These are phyloP conservation scores for Cutaneotrichosporon sp. DNA, from an alignment of 1,284 basidiomycete species.

Conservation along the genomic window DNA sequence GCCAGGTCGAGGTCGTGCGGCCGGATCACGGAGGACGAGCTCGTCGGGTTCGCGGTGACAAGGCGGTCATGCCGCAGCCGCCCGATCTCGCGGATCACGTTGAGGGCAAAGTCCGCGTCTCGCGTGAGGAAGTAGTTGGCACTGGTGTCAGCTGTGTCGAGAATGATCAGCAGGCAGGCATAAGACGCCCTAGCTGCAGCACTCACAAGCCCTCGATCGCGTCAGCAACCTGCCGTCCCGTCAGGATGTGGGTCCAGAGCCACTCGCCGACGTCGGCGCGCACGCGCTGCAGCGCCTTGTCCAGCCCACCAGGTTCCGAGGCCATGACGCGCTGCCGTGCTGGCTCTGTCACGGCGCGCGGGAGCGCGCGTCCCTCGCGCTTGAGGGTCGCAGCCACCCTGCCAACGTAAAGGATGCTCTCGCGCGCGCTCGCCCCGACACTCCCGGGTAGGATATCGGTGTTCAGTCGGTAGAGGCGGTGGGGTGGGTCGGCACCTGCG, in stretches of 20 bases:
- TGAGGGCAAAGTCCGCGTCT: conserved; percentile 80
- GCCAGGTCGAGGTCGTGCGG: conserved; percentile 58
- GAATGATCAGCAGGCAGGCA: too few species aligned
- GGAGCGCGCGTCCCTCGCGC: conserved; percentile 72
- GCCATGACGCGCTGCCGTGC: conserved; percentile 66
- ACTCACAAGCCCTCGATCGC: conserved; percentile 70
- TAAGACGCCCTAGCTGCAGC: too few species aligned
- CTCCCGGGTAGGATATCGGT: conserved; percentile 72
- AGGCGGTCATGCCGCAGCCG: conserved; percentile 60
- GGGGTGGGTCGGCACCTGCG: conserved; percentile 56
- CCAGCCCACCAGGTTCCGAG: conserved; percentile 73
- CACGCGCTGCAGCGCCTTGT: conserved; percentile 60
- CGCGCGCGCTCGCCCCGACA: conserved; percentile 67
- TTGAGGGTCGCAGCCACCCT: conserved; percentile 81
- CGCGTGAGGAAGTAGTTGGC: conserved; percentile 83
- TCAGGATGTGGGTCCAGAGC: conserved; percentile 87
- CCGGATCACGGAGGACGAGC: conserved; percentile 66
- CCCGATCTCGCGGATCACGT: conserved; percentile 59
- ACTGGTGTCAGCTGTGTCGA: conserved; percentile 46
- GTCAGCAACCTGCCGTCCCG: conserved; percentile 74
- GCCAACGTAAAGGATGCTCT: conserved; percentile 83
- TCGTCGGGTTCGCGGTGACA: conserved; percentile 64
- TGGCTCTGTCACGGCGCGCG: conserved; percentile 63
- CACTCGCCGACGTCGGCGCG: conserved; percentile 58
- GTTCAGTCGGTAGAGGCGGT: conserved; percentile 53